These are phyloP conservation scores for Fusarium globosum DNA, from an alignment of 2,329 filamentous ascomycete genomes.

Conservation along the genomic window DNA sequence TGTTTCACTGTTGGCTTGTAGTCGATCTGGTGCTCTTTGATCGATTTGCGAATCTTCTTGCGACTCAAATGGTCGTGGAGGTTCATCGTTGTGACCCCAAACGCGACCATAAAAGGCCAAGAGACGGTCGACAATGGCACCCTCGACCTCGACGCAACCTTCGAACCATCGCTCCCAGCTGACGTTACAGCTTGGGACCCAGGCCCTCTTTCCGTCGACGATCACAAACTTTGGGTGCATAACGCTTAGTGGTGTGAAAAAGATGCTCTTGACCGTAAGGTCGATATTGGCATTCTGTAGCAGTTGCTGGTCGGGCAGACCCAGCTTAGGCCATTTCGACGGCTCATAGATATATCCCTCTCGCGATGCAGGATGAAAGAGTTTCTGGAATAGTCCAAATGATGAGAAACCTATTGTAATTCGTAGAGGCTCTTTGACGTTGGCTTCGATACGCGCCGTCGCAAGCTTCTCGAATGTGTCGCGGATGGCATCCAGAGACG, in stretches of 20 bases:
- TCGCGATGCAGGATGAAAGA: constrained; percentile 74
- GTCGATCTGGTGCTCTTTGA: background rate
- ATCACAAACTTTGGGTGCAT: constrained; percentile 89
- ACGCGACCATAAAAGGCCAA: constrained; percentile 73
- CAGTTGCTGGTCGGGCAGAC: constrained; percentile 66
- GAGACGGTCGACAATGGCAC: constrained; percentile 70
- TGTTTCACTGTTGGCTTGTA: background rate
- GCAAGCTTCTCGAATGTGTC: constrained; percentile 71
- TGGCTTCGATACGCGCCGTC: constrained; percentile 43
- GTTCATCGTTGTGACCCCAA: constrained; percentile 63
- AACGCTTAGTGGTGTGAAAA: constrained; percentile 84
- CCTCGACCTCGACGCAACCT: constrained; percentile 75
- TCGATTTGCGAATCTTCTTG: background rate
- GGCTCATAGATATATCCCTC: constrained; percentile 71
- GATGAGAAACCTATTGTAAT: constrained; percentile 84
- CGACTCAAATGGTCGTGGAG: background rate
- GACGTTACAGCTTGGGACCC: constrained; percentile 84
- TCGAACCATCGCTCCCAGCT: constrained; percentile 93
- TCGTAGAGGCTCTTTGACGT: constrained; percentile 55
- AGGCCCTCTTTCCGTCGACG: constrained; percentile 73
- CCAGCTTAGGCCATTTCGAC: constrained; percentile 70
- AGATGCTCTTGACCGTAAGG: constrained; percentile 79
- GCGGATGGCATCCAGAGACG: constrained; percentile 67
- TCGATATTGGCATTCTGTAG: constrained; percentile 71
- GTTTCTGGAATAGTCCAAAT: constrained; percentile 75